Evolutionary conservation across 441 rosid species (phyloP), one percentile per base, ranked within the genome.

Genomic region (Eruca vesicaria): DNA sequence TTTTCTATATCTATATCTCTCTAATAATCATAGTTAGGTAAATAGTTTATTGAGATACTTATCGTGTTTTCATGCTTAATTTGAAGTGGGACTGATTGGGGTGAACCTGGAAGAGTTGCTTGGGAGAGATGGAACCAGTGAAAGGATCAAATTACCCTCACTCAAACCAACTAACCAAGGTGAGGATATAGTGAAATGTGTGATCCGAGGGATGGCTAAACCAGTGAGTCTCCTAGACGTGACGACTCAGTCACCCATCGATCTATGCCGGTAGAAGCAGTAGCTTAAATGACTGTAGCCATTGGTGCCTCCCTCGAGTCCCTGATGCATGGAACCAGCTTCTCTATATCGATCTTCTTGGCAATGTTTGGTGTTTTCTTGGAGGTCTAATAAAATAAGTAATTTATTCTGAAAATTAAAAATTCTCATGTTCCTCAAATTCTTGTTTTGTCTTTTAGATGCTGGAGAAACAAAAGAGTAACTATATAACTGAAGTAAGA

Each of bases 281-380:
- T 7, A 11, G 28, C 1, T 38, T 73, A 0, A 28, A 58, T 0
- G 93, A 89, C 69, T 89, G 93, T 69, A 86, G 91, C 75, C 93
- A 89, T 57, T 89, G 93, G 93, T 86, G 93, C 70, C 83, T 89
- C 1, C 84, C 91, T 2, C 91, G 93, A 36, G 82, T 82, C 71
- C 93, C 88, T 0, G 93, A 89, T 76, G 58, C 78, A 3, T 89
- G 90, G 91, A 89, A 89, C 75, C 86, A 87, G 69, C 83, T 89
- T 28, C 72, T 89, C n/a, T 84, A 84, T 75, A 55, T 79, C n/a
- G 16, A 35, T 58, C 68, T 86, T 78, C 43, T 83, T 2, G 11
- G 2, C 29, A 9, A 29, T 9, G 26, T 18, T 61, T 45, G 15
- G 21, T 32, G 21, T 16, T 31, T 16, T 31, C 36, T 4, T 52